Evolutionary conservation across 768 basidiomycete species (phyloP).

Genomic region (Auriscalpium microsporum): DNA sequence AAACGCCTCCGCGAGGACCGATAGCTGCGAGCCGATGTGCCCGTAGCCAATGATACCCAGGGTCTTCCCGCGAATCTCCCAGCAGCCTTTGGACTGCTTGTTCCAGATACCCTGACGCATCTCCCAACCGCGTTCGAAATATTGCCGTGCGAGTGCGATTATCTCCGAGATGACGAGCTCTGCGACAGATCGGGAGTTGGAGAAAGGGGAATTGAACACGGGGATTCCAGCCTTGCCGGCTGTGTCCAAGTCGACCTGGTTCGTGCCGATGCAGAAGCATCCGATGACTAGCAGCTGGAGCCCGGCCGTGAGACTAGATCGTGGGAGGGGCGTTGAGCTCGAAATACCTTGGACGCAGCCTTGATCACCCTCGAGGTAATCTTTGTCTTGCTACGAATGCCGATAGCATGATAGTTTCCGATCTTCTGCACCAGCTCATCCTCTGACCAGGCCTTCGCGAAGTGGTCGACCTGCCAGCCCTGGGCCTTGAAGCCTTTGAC

Average conservation of each 20-base stretch:
- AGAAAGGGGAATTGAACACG: slow-evolving; percentile 98
- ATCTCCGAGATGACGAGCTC: slow-evolving; percentile 95
- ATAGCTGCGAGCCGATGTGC: slow-evolving; percentile 95
- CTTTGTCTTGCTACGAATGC: slow-evolving; percentile 96
- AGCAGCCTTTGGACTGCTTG: slow-evolving; percentile 97
- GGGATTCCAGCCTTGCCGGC: slow-evolving; percentile 87
- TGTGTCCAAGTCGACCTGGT: slow-evolving; percentile 86
- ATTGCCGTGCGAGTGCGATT: slow-evolving; percentile 88
- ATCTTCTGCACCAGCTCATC: slow-evolving; percentile 85
- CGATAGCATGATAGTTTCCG: slow-evolving; percentile 83
- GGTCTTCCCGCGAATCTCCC: slow-evolving; percentile 97
- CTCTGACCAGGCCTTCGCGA: slow-evolving; percentile 79
- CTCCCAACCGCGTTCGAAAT: slow-evolving; percentile 82
- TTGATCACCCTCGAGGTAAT: slow-evolving; percentile 86
- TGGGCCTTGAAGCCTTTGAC: slow-evolving; percentile 69
- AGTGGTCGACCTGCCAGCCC: slow-evolving; percentile 90
- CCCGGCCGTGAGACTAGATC: neutral
- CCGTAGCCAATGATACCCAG: slow-evolving; percentile 98
- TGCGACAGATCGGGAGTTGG: slow-evolving; percentile 97
- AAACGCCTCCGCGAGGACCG: slow-evolving; percentile 92
- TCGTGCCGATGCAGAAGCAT: slow-evolving; percentile 99
- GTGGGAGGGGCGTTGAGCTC: neutral
- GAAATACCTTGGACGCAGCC: slow-evolving; percentile 68
- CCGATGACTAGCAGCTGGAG: slow-evolving; percentile 86
- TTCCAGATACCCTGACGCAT: slow-evolving; percentile 92